Conservation (phyloP, 768 basidiomycete genomes). For the Scleroderma citrinum region DNA sequence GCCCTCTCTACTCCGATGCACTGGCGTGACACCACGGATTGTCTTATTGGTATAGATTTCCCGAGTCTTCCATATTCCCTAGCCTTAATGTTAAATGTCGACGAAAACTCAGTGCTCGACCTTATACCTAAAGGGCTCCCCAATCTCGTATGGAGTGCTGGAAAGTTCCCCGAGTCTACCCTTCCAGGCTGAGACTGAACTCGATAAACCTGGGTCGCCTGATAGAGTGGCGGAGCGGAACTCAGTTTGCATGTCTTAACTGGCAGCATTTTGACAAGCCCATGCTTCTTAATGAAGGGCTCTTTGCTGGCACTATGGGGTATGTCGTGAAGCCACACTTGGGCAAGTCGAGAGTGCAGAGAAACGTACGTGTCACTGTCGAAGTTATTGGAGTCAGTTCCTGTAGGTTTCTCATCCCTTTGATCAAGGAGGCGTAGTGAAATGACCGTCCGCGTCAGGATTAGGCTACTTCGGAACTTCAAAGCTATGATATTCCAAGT, state of each 20-base stretch:
- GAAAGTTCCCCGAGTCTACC: conserved; percentile 46
- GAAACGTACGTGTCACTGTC: conserved; percentile 20
- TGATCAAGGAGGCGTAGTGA: neutral
- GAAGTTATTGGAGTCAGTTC: conserved; percentile 42
- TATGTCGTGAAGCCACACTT: conserved; percentile 47
- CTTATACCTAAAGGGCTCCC: conserved; percentile 34
- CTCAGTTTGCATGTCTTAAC: conserved; percentile 53
- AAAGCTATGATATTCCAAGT: too few species aligned
- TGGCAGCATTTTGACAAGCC: conserved; percentile 58
- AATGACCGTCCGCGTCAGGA: conserved; percentile 22
- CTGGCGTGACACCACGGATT: neutral
- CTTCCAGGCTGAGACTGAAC: conserved; percentile 48
- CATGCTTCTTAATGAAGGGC: conserved; percentile 57
- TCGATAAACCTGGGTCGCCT: conserved; percentile 52
- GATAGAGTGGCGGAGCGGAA: conserved; percentile 51
- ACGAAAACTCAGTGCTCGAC: conserved; percentile 41
- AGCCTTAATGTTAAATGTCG: conserved; percentile 56
- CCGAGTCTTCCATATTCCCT: conserved; percentile 18
- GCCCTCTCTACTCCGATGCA: neutral
- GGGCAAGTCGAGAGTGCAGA: conserved; percentile 17
- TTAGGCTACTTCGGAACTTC: too few species aligned
- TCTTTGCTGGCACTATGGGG: conserved; percentile 52
- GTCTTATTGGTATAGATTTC: conserved; percentile 6
- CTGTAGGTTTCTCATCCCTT: conserved; percentile 26
- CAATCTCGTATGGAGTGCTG: conserved; percentile 38